Evolutionary conservation across 345 rosid genomes (phyloP).

Genomic region (Dipteronia dyeriana): DNA sequence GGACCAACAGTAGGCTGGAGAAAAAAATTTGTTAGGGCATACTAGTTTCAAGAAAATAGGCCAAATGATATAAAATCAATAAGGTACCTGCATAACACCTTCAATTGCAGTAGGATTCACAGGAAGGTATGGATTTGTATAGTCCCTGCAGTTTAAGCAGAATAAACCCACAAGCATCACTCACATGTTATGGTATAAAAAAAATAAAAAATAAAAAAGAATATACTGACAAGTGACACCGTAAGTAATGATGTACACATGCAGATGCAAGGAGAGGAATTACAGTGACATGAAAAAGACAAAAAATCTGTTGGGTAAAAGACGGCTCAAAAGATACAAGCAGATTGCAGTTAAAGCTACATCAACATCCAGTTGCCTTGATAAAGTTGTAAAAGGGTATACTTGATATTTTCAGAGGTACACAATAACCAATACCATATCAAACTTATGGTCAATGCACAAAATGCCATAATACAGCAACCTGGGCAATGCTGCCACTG

Average conservation of each 20-base stretch:
- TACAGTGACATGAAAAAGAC: not conserved
- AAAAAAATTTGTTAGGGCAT: constrained; percentile 25
- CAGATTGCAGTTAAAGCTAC: not conserved
- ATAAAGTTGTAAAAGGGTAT: not conserved
- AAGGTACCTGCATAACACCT: constrained; percentile 69
- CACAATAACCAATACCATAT: not conserved
- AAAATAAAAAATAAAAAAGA: not conserved
- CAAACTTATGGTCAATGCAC: not conserved
- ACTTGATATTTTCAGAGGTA: not conserved
- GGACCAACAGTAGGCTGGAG: constrained; percentile 75
- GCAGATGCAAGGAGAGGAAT: not conserved
- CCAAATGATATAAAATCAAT: constrained; percentile 12
- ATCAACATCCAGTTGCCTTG: not conserved
- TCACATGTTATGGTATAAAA: constrained; percentile 6
- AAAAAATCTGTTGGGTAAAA: not conserved
- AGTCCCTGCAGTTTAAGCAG: constrained; percentile 61
- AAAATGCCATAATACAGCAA: too few species aligned
- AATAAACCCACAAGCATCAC: constrained; percentile 24
- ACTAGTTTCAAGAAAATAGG: not conserved
- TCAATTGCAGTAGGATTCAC: constrained; percentile 96
- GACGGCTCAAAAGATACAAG: not conserved
- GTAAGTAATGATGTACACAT: not conserved
- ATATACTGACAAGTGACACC: not conserved
- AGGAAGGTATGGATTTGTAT: constrained; percentile 95
- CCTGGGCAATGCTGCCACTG: not conserved